phyloP scores from a whole-genome alignment of 2,329 filamentous ascomycete species.

The Akanthomyces lecanii region DNA sequence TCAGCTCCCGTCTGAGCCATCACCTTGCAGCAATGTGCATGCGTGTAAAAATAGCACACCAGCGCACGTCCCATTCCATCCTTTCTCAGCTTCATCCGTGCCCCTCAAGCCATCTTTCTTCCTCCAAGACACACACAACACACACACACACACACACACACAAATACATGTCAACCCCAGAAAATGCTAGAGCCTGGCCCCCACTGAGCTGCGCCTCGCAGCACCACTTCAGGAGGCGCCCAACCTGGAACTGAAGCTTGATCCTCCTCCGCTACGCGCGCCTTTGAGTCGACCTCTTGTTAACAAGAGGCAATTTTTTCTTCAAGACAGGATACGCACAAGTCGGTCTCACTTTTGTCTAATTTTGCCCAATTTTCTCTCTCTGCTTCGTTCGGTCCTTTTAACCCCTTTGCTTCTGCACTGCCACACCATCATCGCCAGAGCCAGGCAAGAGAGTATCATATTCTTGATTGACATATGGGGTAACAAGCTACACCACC shows the following conservation, averaged over 20 bases:
- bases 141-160: not conserved
- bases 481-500: not conserved
- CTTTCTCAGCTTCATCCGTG: too few relatives aligned
- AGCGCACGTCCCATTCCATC: too few relatives aligned
- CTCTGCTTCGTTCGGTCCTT: too few relatives aligned
- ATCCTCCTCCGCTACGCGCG: not conserved
- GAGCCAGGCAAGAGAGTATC: too few relatives aligned
- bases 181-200: not conserved
- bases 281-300: not conserved
- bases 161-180: not conserved
- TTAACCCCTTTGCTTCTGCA: too few relatives aligned
- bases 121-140: not conserved
- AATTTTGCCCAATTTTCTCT: not conserved
- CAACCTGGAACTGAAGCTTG: slow-evolving; percentile 5
- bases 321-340: too few relatives aligned
- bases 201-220: not conserved
- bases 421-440: too few relatives aligned
- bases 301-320: not conserved
- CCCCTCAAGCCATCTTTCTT: not conserved
- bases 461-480: not conserved
- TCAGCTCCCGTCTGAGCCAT: too few relatives aligned
- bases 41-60: too few relatives aligned
- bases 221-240: not conserved
- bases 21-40: too few relatives aligned
- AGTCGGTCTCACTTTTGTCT: not conserved